Evolutionary conservation across 2,329 filamentous ascomycete species (phyloP).

Genomic region (Alternaria atra): DNA sequence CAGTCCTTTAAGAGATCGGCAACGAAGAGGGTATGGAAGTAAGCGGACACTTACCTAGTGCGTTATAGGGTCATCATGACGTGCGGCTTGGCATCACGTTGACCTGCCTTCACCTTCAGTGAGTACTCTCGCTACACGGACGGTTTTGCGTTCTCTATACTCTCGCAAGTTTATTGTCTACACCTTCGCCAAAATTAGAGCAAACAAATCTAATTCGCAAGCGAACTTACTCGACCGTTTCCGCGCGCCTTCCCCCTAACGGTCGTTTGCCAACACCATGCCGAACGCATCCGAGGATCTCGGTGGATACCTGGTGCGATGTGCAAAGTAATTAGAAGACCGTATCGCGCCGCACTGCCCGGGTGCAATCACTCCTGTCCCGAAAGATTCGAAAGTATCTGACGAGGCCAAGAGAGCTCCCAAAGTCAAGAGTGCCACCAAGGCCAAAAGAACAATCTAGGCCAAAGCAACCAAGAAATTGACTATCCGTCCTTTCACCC

Average conservation of each 20-base stretch:
- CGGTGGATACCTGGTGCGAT: no score
- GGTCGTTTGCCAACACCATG: no score
- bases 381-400: not conserved
- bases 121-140: not conserved
- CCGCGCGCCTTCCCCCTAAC: not conserved
- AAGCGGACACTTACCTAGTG: no score
- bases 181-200: not conserved
- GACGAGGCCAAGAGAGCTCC: not conserved
- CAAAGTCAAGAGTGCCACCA: not conserved
- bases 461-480: not conserved
- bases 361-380: no score
- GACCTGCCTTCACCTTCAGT: not conserved
- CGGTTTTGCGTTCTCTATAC: accelerated
- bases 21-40: no score
- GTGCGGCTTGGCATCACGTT: not conserved
- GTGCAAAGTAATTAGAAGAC: no score
- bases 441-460: not conserved
- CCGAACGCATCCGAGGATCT: no score
- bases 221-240: not conserved
- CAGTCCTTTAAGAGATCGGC: no score
- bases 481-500: not conserved
- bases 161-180: accelerated
- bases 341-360: no score
- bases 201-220: not conserved
- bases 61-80: no score